These are phyloP conservation scores for Linum trigynum DNA, from an alignment of 345 rosid genomes.

Conservation along the genomic window DNA sequence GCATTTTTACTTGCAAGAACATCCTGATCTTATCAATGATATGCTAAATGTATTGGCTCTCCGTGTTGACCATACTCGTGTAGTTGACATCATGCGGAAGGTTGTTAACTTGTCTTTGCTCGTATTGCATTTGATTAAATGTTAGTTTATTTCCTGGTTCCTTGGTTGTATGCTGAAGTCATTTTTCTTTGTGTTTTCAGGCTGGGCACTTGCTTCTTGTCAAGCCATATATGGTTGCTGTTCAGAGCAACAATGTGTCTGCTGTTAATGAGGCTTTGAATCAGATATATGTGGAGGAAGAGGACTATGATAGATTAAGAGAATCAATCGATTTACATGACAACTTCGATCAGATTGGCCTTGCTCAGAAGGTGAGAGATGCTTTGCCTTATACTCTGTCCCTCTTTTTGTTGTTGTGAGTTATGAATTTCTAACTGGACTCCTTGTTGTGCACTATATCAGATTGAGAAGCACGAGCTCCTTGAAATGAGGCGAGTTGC, in stretches of 20 bases:
- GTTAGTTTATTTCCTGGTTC: too few relatives aligned
- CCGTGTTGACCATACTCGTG: slow-evolving; percentile 92
- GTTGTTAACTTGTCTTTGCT: slow-evolving; percentile 20
- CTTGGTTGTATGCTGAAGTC: background rate
- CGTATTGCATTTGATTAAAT: background rate
- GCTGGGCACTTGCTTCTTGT: slow-evolving; percentile 89
- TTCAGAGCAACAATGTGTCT: slow-evolving; percentile 86
- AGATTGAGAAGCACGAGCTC: slow-evolving; percentile 99
- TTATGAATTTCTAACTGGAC: background rate
- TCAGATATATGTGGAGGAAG: slow-evolving; percentile 88
- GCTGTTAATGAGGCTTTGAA: slow-evolving; percentile 94
- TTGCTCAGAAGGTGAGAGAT: slow-evolving; percentile 66
- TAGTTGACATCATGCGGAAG: slow-evolving; percentile 97
- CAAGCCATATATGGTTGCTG: slow-evolving; percentile 96
- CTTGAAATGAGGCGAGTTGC: slow-evolving; percentile 99
- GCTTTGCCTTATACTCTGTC: background rate
- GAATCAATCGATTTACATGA: slow-evolving; percentile 89
- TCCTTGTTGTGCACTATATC: slow-evolving; percentile 16
- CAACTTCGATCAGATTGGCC: slow-evolving; percentile 88
- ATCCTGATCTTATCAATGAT: slow-evolving; percentile 90
- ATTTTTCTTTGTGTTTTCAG: slow-evolving; percentile 20
- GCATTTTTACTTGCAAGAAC: slow-evolving; percentile 96
- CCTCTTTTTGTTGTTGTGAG: background rate
- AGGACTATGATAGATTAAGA: slow-evolving; percentile 86
- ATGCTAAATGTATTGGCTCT: slow-evolving; percentile 89